Conservation (phyloP, 176 grass and related monocot genomes). For the Aegilops umbellulata region DNA sequence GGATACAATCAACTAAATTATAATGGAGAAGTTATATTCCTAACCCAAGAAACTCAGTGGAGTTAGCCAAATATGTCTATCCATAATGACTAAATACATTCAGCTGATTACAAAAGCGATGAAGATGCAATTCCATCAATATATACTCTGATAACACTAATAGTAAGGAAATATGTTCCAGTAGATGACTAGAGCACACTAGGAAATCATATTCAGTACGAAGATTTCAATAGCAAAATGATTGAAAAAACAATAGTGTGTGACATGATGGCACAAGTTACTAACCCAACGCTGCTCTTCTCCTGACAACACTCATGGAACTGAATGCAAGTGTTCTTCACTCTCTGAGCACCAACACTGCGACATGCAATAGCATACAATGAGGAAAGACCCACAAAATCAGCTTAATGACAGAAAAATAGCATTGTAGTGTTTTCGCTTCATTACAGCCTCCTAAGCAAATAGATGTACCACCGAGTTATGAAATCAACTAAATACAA, state of each 20-base stretch:
- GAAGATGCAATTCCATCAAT: not conserved
- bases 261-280: conserved; percentile 3
- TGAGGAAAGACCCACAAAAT: not conserved
- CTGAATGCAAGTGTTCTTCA: conserved; percentile 48
- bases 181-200: not conserved
- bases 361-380: conserved; percentile 20
- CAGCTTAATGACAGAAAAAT: not conserved
- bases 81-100: not conserved
- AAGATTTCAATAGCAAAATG: conserved; percentile 4
- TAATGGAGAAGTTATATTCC: not conserved
- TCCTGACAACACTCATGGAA: conserved; percentile 45
- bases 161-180: not conserved
- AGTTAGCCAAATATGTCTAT: not conserved
- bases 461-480: not conserved
- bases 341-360: conserved; percentile 69
- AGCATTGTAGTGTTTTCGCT: not conserved
- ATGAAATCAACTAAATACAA: not conserved
- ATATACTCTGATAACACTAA: not conserved
- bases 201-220: not conserved
- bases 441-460: not conserved
- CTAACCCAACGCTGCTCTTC: conserved; percentile 55
- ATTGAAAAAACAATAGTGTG: not conserved
- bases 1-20: not conserved
- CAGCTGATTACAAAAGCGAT: not conserved
- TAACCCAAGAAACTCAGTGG: not conserved